phyloP scores from a whole-genome alignment of 768 basidiomycete genomes.

The Termitomyces titanicus region DNA sequence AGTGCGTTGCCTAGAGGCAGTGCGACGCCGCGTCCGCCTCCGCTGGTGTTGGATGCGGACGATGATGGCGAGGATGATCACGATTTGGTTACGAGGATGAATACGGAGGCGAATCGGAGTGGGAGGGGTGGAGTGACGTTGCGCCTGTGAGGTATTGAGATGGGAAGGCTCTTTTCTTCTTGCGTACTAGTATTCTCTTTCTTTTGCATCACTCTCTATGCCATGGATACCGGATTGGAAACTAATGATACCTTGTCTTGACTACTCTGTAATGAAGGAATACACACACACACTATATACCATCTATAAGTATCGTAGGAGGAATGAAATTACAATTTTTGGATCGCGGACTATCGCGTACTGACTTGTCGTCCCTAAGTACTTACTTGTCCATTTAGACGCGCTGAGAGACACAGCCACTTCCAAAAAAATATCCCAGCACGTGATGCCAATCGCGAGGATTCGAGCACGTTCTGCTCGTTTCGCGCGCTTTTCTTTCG shows the following conservation, averaged over 20 bases:
- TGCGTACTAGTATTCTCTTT: background rate
- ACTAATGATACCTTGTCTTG: background rate
- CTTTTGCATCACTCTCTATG: background rate
- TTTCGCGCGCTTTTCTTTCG: background rate
- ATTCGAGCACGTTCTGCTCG: conserved; percentile 14
- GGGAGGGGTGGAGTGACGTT: background rate
- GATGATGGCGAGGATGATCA: conserved; percentile 4
- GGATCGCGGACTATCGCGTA: too few relatives aligned
- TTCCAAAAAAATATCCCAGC: background rate
- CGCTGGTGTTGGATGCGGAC: conserved; percentile 1
- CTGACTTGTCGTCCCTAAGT: too few relatives aligned
- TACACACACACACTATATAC: background rate
- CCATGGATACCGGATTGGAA: background rate
- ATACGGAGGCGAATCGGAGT: conserved; percentile 8
- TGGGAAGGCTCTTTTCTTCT: background rate
- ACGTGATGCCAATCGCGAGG: background rate
- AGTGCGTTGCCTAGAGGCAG: background rate
- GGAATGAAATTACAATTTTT: too few relatives aligned
- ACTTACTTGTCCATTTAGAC: too few relatives aligned
- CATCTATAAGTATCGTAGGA: too few relatives aligned
- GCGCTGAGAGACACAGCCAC: too few relatives aligned
- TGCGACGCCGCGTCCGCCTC: background rate
- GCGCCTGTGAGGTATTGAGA: background rate
- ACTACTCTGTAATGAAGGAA: background rate
- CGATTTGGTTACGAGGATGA: conserved; percentile 2